Percentiles rank a stretch among this genome's conserved stretches.
Evolutionary conservation across 2,329 filamentous ascomycete species (phyloP).

Genomic region (Colletotrichum shisoi): DNA sequence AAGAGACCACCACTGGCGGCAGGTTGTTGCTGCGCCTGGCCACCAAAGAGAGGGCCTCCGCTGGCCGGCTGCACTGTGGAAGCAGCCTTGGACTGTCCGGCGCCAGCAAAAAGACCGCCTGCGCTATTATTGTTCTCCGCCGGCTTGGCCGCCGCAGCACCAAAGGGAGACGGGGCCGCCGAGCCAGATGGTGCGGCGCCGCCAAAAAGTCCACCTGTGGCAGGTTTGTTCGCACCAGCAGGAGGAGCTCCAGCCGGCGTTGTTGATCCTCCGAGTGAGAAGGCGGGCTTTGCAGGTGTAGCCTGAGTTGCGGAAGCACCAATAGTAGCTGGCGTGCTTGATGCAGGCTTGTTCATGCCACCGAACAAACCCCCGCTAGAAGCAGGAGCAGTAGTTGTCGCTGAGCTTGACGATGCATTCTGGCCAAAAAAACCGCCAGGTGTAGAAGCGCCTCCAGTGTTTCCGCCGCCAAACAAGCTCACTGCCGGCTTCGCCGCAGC

Average conservation of each 20-base stretch:
- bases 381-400: constrained; percentile 41
- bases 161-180: constrained; percentile 33
- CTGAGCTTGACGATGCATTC: constrained; percentile 40
- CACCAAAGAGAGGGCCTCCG: constrained; percentile 40
- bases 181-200: constrained; percentile 35
- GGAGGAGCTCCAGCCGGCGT: constrained; percentile 66
- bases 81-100: constrained; percentile 44
- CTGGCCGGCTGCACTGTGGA: constrained; percentile 38
- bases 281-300: constrained; percentile 59
- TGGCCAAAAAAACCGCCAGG: constrained; percentile 45
- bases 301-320: constrained; percentile 43
- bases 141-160: constrained; percentile 31
- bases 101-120: constrained; percentile 46
- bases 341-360: constrained; percentile 30
- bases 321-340: constrained; percentile 32
- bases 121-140: constrained; percentile 34
- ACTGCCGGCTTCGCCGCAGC: constrained; percentile 43
- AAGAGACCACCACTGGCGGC: constrained; percentile 42
- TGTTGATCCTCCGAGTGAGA: constrained; percentile 59
- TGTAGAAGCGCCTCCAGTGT: constrained; percentile 43
- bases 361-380: constrained; percentile 38
- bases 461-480: constrained; percentile 40
- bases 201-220: constrained; percentile 47
- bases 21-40: constrained; percentile 25
- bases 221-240: constrained; percentile 46